Evolutionary conservation across 768 basidiomycete genomes (phyloP), one percentile per base, ranked within the genome.

Genomic region (Mycena kentingensis): DNA sequence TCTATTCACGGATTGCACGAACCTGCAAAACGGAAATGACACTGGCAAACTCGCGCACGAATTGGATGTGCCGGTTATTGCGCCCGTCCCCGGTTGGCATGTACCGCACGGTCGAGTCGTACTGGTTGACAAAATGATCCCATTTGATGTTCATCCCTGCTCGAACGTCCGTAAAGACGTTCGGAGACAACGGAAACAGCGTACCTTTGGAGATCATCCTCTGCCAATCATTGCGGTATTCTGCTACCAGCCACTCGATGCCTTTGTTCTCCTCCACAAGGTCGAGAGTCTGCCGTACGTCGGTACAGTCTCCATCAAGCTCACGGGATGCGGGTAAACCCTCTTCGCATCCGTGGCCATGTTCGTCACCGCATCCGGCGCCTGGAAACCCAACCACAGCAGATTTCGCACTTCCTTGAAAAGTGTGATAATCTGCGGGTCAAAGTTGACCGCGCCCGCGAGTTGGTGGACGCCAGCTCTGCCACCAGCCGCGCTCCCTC

Each of bases 271-370:
- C 80, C 66, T 97, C 89, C 61, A 98, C 87, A 62, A 98, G 72
- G 67, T 93, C 92, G 67, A 97, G 73, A 1, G 93, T 97, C 74
- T 99, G 97, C 18, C 89, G 70, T 99, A 98, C 25, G 93, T 98
- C 67, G 95, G 77, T n/a, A 98, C 93, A 0, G 94, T 96, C 77
- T 99, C 97, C 96, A 98, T 98, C 69, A 93, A 70, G 63, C 91
- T 93, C 60, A 98, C 96, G 2, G 97, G 97, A 75, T 98, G 94
- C 0, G 95, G 95, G 67, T 99, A 99, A 54, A 98, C 95, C 61
- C 93, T 77, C 77, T 97, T 98, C 54, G 97, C 97, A 61, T 99
- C 96, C 75, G 98, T 99, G 29, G 97, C 97, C 83, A 97, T 89
- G 67, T 95, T 97, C 62, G 87, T 88, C 57, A 91, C 93, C 46